Conservation (phyloP, 2,329 filamentous ascomycete genomes). For the Clonostachys sp. region DNA sequence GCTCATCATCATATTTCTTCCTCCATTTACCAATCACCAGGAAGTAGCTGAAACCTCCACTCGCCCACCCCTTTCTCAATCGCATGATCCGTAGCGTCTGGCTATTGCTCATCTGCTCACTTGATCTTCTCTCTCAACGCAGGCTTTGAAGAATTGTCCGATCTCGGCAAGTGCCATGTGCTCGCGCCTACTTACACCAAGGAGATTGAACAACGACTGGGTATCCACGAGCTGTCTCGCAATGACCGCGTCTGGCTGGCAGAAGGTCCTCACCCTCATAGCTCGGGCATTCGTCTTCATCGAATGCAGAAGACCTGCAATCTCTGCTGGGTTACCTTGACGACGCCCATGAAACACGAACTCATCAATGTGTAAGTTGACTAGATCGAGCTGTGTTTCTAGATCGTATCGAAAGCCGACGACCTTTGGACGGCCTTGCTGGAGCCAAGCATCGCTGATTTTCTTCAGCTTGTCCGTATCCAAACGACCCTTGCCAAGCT, state of each 20-base stretch:
- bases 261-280: conserved; percentile 50
- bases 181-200: conserved; percentile 36
- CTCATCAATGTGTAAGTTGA: conserved; percentile 40
- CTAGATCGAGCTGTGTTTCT: conserved; percentile 54
- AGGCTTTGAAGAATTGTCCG: conserved; percentile 48
- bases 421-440: conserved; percentile 48
- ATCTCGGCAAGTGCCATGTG: conserved; percentile 44
- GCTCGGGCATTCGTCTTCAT: conserved; percentile 48
- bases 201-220: conserved; percentile 42
- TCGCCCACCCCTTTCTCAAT: not conserved
- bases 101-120: too few species aligned
- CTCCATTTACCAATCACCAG: not conserved
- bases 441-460: conserved; percentile 44
- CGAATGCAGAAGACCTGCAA: conserved; percentile 42
- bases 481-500: conserved; percentile 51
- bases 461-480: conserved; percentile 45
- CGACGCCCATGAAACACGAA: conserved; percentile 50
- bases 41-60: not conserved
- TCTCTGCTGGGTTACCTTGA: conserved; percentile 33
- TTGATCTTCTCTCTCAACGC: conserved; percentile 37
- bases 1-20: too few species aligned
- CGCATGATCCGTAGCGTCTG: too few species aligned
- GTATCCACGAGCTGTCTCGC: conserved; percentile 53
- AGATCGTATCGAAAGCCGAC: conserved; percentile 55
- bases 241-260: conserved; percentile 52